These are phyloP conservation scores for Tetracladium setigerum DNA, from an alignment of 495 filamentous ascomycete genomes.

Conservation along the genomic window DNA sequence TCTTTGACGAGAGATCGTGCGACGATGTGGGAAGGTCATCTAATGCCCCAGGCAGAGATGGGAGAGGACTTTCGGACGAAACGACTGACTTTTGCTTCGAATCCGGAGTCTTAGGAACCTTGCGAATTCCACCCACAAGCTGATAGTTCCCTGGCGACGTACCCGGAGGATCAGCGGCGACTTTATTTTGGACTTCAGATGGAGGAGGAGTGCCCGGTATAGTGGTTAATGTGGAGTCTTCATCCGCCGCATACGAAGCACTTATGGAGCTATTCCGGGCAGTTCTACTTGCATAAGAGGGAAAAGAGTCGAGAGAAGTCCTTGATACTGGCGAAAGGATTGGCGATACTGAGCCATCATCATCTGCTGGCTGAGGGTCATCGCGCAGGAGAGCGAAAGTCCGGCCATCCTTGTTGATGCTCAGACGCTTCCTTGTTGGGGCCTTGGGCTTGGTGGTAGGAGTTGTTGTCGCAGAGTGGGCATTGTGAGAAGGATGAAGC, in stretches of 20 bases:
- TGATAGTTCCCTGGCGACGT: constrained; percentile 45
- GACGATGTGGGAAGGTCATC: constrained; percentile 16
- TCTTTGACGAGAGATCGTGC: constrained; percentile 30
- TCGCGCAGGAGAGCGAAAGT: constrained; percentile 21
- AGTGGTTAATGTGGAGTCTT: too few relatives aligned
- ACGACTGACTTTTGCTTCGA: constrained; percentile 31
- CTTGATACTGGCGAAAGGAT: constrained; percentile 1
- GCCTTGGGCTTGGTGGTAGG: constrained; percentile 13
- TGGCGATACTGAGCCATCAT: not conserved
- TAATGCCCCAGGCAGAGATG: constrained; percentile 32
- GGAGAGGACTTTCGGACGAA: constrained; percentile 19
- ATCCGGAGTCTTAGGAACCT: constrained; percentile 43
- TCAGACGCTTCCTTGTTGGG: constrained; percentile 17
- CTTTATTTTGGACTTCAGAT: constrained; percentile 11
- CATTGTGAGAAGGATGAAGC: constrained; percentile 10
- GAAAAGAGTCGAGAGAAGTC: constrained; percentile 23
- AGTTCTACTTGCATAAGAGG: constrained; percentile 34
- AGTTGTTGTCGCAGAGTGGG: constrained; percentile 19
- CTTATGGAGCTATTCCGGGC: constrained; percentile 37
- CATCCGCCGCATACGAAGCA: not conserved
- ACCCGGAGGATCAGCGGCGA: constrained; percentile 33
- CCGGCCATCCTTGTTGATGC: constrained; percentile 20
- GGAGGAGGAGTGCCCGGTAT: constrained; percentile 10
- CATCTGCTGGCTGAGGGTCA: constrained; percentile 1
- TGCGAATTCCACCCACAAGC: constrained; percentile 46